Conservation (phyloP, 2,329 filamentous ascomycete species). For the Trichophyton equinum region DNA sequence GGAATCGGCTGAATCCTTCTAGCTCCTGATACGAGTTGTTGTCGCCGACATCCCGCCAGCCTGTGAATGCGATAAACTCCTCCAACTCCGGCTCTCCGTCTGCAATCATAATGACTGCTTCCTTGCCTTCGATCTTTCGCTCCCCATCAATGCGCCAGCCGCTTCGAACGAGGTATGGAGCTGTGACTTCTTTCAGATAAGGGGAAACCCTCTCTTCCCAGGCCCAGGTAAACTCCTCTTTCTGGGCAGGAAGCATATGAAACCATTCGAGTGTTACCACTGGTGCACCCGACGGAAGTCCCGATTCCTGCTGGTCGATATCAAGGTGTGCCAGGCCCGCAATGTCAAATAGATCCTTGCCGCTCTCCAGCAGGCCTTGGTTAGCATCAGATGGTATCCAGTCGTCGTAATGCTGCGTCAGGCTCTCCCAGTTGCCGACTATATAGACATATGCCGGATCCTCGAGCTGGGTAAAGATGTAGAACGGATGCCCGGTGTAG, state of each 20-base stretch:
- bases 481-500: conserved; percentile 27
- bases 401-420: conserved; percentile 29
- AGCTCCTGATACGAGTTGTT: conserved; percentile 25
- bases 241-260: conserved; percentile 19
- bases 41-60: conserved; percentile 28
- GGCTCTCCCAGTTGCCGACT: conserved; percentile 35
- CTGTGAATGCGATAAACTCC: conserved; percentile 33
- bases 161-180: conserved; percentile 19
- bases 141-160: conserved; percentile 32
- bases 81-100: conserved; percentile 17
- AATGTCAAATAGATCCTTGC: conserved; percentile 29
- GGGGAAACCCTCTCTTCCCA: conserved; percentile 18
- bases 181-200: conserved; percentile 17
- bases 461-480: conserved; percentile 34
- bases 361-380: conserved; percentile 25
- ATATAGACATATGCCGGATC: conserved; percentile 34
- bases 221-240: conserved; percentile 17
- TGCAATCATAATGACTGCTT: conserved; percentile 1
- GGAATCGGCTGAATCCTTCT: conserved; percentile 22
- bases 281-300: conserved; percentile 21
- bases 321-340: conserved; percentile 36
- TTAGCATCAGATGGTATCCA: conserved; percentile 36
- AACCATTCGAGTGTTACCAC: conserved; percentile 25
- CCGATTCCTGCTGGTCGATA: conserved; percentile 19
- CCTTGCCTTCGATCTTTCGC: conserved; percentile 3